A percentile compares a stretch with the other conserved stretches of the same genome.
phyloP scores from a whole-genome alignment of 2,329 filamentous ascomycete species.

The Scleromitrula shiraiana region DNA sequence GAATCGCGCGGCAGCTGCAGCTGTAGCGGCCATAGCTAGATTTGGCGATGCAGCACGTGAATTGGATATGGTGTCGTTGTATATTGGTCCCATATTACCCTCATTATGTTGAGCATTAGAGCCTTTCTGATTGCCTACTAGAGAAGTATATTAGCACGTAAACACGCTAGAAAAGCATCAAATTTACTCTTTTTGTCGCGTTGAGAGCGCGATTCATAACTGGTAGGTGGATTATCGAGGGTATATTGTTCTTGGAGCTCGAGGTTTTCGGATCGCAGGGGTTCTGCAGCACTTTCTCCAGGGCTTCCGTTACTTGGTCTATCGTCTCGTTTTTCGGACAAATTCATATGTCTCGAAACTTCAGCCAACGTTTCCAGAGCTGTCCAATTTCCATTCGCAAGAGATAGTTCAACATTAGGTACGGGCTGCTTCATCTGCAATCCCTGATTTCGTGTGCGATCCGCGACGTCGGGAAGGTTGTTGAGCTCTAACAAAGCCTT shows the following conservation, averaged over 20 bases:
- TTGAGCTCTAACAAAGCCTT: conserved; percentile 66
- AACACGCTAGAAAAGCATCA: not conserved
- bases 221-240: conserved; percentile 46
- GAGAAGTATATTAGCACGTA: not conserved
- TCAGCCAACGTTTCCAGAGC: conserved; percentile 82
- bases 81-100: not conserved
- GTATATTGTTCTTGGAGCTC: conserved; percentile 53
- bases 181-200: conserved; percentile 34
- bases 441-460: conserved; percentile 30
- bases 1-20: conserved; percentile 25
- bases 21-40: conserved; percentile 25
- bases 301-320: conserved; percentile 40
- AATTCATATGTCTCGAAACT: conserved; percentile 72
- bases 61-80: conserved; percentile 2
- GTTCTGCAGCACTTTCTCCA: conserved; percentile 16
- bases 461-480: conserved; percentile 50
- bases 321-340: conserved; percentile 51
- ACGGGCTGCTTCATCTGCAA: conserved; percentile 18
- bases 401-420: conserved; percentile 33
- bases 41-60: conserved; percentile 25
- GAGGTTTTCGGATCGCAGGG: conserved; percentile 29
- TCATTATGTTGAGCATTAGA: not conserved
- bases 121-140: conserved; percentile 2
- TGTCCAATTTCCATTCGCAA: conserved; percentile 58
- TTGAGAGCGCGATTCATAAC: conserved; percentile 36